These are phyloP conservation scores for Amphicarpaea edgeworthii DNA, from an alignment of 306 rosid genomes.

Conservation along the genomic window DNA sequence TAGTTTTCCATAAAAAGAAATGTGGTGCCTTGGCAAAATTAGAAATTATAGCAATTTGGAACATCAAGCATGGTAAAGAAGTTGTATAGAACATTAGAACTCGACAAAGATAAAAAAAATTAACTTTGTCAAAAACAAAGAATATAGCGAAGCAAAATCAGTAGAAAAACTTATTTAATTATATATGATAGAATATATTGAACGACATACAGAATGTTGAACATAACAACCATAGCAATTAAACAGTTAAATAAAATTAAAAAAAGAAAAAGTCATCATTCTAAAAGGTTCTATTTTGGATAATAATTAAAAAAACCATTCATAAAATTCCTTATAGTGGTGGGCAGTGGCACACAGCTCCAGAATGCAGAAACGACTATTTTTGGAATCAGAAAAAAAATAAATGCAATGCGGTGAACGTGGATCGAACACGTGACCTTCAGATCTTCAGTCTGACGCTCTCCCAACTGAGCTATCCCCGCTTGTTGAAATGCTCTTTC, in stretches of 20 bases:
- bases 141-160: too few species aligned
- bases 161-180: background rate
- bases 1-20: constrained; percentile 13
- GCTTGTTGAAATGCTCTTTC: background rate
- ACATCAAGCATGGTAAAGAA: background rate
- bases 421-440: constrained; percentile 31
- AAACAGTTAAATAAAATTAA: background rate
- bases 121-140: background rate
- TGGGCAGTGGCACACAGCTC: too few species aligned
- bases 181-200: background rate
- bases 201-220: background rate
- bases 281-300: too few species aligned
- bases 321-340: too few species aligned
- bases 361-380: too few species aligned
- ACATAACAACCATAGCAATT: background rate
- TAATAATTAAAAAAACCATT: too few species aligned
- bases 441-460: constrained; percentile 32
- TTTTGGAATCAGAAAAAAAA: background rate
- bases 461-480: constrained; percentile 38
- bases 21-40: background rate
- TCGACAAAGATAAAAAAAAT: too few species aligned
- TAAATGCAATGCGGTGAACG: background rate
- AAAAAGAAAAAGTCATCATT: too few species aligned
- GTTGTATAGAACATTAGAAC: background rate
- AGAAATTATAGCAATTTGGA: background rate